Evolutionary conservation across 805 yeast species (phyloP).

Genomic region (Saturnispora serradocipensis): DNA sequence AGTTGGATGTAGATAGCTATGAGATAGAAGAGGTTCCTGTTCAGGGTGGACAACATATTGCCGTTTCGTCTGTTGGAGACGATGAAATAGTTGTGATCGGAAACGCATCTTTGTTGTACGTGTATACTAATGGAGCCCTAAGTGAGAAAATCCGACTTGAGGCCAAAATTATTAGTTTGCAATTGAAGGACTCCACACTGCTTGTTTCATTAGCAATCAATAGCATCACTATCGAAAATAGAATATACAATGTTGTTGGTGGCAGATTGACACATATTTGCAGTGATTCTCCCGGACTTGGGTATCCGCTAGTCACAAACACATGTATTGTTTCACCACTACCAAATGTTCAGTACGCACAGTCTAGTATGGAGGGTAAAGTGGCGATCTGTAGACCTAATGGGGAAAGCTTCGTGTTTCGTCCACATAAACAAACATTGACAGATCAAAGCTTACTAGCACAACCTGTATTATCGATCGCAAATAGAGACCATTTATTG

Average conservation of each 20-base stretch:
- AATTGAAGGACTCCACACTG: not conserved
- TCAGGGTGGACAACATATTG: conserved; percentile 1
- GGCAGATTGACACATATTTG: not conserved
- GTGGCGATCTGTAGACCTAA: conserved; percentile 57
- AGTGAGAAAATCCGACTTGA: not conserved
- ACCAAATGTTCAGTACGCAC: conserved; percentile 26
- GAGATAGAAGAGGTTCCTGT: not conserved
- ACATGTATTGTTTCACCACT: not conserved
- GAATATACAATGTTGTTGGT: not conserved
- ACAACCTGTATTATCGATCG: conserved; percentile 16
- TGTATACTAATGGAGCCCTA: not conserved
- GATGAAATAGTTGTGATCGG: not conserved
- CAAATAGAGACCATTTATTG: not conserved
- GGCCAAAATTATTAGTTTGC: not conserved
- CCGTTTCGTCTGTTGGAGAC: not conserved
- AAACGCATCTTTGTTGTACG: not conserved
- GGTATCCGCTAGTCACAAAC: conserved; percentile 4
- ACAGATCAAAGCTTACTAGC: conserved; percentile 18
- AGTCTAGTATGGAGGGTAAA: conserved; percentile 74
- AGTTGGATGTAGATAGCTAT: not conserved
- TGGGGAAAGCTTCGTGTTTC: conserved; percentile 55
- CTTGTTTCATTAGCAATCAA: not conserved
- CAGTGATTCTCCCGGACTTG: conserved; percentile 3
- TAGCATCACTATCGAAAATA: not conserved
- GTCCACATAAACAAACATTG: conserved; percentile 54